A percentile compares a stretch with the other conserved stretches of the same genome.
phyloP scores from a whole-genome alignment of 2,329 filamentous ascomycete species.

The Huntiella savannae region DNA sequence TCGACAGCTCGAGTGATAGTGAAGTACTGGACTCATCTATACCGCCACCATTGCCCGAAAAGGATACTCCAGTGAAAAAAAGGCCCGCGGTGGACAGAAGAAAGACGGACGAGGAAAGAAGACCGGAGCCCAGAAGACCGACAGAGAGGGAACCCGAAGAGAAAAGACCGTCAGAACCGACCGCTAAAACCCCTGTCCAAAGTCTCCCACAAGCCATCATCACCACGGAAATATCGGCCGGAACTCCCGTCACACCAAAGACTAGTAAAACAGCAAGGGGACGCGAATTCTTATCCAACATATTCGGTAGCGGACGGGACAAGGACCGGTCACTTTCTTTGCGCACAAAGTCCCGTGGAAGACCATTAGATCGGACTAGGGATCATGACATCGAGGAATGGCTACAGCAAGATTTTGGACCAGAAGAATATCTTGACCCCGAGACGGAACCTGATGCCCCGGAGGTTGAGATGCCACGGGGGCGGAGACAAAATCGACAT shows the following conservation, averaged over 20 bases:
- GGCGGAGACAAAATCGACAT: not conserved
- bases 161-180: not conserved
- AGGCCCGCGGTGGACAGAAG: too few species aligned
- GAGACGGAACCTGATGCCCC: not conserved
- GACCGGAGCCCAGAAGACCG: too few species aligned
- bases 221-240: not conserved
- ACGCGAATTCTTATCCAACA: constrained; percentile 6
- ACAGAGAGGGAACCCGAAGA: too few species aligned
- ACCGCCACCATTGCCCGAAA: not conserved
- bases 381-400: not conserved
- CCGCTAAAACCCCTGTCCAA: not conserved
- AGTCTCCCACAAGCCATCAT: constrained; percentile 1
- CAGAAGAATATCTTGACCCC: not conserved
- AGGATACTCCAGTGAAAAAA: too few species aligned
- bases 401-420: not conserved
- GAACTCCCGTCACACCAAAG: not conserved
- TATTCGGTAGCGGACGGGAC: constrained; percentile 7
- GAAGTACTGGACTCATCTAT: not conserved
- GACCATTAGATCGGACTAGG: not conserved
- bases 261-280: constrained; percentile 1
- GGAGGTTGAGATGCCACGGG: not conserved
- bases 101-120: too few species aligned
- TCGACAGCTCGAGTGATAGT: not conserved
- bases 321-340: not conserved
- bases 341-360: constrained; percentile 1